Evolutionary conservation across 371 early-diverging fungal genomes (phyloP), one percentile per base, ranked within the genome.

Genomic region (Mortierella sp.): DNA sequence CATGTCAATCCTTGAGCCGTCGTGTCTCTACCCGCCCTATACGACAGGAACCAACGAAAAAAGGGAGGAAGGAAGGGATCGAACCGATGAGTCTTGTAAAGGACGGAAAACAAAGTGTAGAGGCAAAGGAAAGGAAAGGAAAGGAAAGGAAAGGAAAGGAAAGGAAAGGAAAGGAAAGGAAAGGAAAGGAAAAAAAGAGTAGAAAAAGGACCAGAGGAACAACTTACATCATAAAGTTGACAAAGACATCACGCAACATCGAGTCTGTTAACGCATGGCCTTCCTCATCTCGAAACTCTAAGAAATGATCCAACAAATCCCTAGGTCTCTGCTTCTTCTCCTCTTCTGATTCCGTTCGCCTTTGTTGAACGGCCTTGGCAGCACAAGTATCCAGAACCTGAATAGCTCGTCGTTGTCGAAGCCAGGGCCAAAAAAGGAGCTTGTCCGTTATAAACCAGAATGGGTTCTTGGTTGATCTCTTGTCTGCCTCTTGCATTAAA

Each of bases 161-260:
- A 37, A 37, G 37, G 9, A 37, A 37, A 37, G 37, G 37, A 37
- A 5, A 37, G 9, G 9, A 37, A 37, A 37, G 5, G 9, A 37
- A 37, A 37, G 3, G 9, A 37, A 9, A 3, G 9, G 37, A 3
- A 9, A 37, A 9, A 37, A 37, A 37, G 37, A 37, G 9, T 5
- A 37, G 9, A 9, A 37, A 37, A 37, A 37, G 37, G 37, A 37
- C 37, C 37, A 37, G 5, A 9, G 9, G 5, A 37, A 37, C 9
- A 37, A n/a, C n/a, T 37, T 37, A 37, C 37, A 60, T 60, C 60
- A 60, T 60, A 26, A 60, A 60, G 48, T 60, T 60, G 25, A 46
- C 28, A 28, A 60, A 60, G 1, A 60, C 46, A 23, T 46, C 46
- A 19, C 59, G 44, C 29, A 28, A 30, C 30, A 50, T n/a, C 11